A percentile compares a stretch with the other conserved stretches of the same genome.
These are phyloP conservation scores for Morella rubra DNA, from an alignment of 306 rosid species.

Conservation along the genomic window DNA sequence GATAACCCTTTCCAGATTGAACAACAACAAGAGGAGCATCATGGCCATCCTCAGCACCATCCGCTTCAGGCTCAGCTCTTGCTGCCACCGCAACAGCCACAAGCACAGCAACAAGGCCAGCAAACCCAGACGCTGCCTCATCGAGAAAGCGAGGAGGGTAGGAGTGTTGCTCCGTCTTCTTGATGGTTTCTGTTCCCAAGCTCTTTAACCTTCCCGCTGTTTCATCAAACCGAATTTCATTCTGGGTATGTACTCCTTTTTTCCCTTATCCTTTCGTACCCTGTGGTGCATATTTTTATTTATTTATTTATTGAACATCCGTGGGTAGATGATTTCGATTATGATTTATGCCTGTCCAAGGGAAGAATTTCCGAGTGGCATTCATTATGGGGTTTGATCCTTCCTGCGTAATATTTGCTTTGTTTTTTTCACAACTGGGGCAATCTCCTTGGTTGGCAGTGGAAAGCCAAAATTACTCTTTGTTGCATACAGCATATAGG, in stretches of 20 bases:
- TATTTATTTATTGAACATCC: no score
- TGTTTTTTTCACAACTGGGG: slow-evolving; percentile 35
- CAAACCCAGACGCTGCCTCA: slow-evolving; percentile 37
- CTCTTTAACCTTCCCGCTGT: slow-evolving; percentile 31
- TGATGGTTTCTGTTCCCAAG: slow-evolving; percentile 34
- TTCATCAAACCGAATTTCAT: slow-evolving; percentile 35
- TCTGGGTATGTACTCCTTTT: slow-evolving; percentile 43
- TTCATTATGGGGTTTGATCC: slow-evolving; percentile 42
- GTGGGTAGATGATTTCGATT: slow-evolving; percentile 3
- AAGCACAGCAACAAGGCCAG: slow-evolving; percentile 37
- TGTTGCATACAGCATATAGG: slow-evolving; percentile 41
- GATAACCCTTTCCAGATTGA: slow-evolving; percentile 58
- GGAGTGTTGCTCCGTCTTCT: slow-evolving; percentile 64
- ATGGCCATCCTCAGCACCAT: slow-evolving; percentile 31
- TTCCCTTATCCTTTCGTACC: neutral
- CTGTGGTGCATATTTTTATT: no score
- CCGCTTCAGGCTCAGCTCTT: slow-evolving; percentile 64
- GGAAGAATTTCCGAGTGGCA: slow-evolving; percentile 21
- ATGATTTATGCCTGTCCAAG: slow-evolving; percentile 26
- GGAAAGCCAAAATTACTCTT: slow-evolving; percentile 37
- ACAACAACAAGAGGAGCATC: slow-evolving; percentile 39
- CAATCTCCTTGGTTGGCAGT: slow-evolving; percentile 34
- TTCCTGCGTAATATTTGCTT: slow-evolving; percentile 24
- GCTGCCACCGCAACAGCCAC: slow-evolving; percentile 60
- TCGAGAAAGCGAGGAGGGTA: slow-evolving; percentile 58